These are phyloP conservation scores for Senna siamea DNA, from an alignment of 306 rosid genomes.

Conservation along the genomic window DNA sequence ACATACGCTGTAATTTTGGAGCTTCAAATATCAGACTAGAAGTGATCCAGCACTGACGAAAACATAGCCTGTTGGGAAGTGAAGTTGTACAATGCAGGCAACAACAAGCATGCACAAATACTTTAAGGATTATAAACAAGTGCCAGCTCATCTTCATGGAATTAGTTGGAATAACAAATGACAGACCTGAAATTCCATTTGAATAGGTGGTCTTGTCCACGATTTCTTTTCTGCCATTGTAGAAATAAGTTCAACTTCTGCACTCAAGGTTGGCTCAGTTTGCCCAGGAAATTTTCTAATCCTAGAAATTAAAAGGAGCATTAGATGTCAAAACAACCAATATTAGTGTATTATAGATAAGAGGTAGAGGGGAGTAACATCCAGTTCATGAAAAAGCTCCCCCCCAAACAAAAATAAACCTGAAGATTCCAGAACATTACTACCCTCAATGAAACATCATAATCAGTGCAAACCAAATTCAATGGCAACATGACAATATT, in stretches of 20 bases:
- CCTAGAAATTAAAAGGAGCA: conserved; percentile 43
- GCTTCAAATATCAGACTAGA: conserved; percentile 11
- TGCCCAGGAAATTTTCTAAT: conserved; percentile 95
- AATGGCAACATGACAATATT: too few relatives aligned
- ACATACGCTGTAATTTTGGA: conserved; percentile 16
- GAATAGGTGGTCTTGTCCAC: conserved; percentile 96
- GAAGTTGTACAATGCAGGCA: conserved; percentile 8
- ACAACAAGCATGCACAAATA: conserved; percentile 2
- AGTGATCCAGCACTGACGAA: conserved; percentile 9
- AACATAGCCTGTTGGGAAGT: not conserved
- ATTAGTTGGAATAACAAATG: conserved; percentile 27
- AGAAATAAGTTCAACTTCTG: conserved; percentile 98
- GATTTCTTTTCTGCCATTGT: conserved; percentile 92
- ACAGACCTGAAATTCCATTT: conserved; percentile 98
- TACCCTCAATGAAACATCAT: too few relatives aligned
- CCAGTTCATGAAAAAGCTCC: too few relatives aligned
- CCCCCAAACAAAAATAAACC: too few relatives aligned
- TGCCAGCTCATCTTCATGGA: conserved; percentile 3
- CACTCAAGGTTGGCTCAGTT: conserved; percentile 97
- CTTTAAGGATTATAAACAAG: conserved; percentile 2
- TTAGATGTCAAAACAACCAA: conserved; percentile 10
- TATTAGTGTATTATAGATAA: not conserved
- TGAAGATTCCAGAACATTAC: too few relatives aligned
- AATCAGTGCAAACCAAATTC: too few relatives aligned
- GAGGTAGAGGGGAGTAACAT: not conserved